A percentile compares a stretch with the other conserved stretches of the same genome.
Conservation (phyloP, 1,284 basidiomycete species). For the Moesziomyces sp. region DNA sequence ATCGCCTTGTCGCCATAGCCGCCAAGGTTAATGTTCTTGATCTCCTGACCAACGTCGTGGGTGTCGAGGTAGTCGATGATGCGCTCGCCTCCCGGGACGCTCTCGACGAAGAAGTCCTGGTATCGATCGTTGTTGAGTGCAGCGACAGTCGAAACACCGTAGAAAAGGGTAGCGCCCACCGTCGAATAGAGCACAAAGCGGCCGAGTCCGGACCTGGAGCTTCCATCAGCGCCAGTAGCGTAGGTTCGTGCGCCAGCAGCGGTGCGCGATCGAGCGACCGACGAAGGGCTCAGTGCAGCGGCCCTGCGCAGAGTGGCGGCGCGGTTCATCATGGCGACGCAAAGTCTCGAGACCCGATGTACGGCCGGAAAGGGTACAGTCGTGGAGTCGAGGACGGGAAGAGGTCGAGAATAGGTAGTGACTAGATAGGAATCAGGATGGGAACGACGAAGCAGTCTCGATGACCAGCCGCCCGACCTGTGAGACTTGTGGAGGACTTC, state of each 20-base stretch:
- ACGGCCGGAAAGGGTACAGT: background rate
- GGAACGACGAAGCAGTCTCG: too few relatives aligned
- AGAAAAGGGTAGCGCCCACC: slow-evolving; percentile 57
- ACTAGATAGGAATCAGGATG: too few relatives aligned
- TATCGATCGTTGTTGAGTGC: slow-evolving; percentile 61
- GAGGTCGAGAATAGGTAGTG: slow-evolving; percentile 1
- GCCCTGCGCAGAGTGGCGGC: slow-evolving; percentile 42
- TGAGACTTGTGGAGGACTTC: too few relatives aligned
- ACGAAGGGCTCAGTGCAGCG: slow-evolving; percentile 26
- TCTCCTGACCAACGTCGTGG: slow-evolving; percentile 49
- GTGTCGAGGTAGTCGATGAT: slow-evolving; percentile 70
- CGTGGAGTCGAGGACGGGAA: background rate
- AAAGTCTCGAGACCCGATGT: background rate
- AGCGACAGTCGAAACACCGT: slow-evolving; percentile 59
- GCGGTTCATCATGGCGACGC: slow-evolving; percentile 43
- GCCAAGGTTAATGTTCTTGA: slow-evolving; percentile 49
- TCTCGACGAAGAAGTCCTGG: slow-evolving; percentile 82
- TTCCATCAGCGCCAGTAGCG: slow-evolving; percentile 29
- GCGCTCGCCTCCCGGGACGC: slow-evolving; percentile 78
- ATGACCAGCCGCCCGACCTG: too few relatives aligned
- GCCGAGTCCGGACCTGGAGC: slow-evolving; percentile 33
- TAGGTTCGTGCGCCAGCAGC: slow-evolving; percentile 30
- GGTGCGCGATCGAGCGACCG: slow-evolving; percentile 19
- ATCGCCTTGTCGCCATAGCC: slow-evolving; percentile 73
- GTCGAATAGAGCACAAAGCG: slow-evolving; percentile 53